Conservation (phyloP, 2,329 filamentous ascomycete genomes). For the Aspergillus sp. region DNA sequence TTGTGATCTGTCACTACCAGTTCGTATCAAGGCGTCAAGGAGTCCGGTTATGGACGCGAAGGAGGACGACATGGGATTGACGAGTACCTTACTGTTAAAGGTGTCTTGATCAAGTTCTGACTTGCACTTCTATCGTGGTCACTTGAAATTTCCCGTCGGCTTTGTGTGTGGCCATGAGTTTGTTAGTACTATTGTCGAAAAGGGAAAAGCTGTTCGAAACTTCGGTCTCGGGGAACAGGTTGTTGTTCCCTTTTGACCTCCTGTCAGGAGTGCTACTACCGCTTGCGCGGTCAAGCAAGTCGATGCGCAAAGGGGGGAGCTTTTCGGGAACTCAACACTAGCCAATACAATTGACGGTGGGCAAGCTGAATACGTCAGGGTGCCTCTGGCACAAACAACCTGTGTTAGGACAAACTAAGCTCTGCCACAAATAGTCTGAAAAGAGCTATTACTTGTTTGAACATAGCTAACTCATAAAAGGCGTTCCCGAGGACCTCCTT, state of each 20-base stretch:
- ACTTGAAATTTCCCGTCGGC: slow-evolving; percentile 37
- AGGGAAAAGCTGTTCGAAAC: slow-evolving; percentile 58
- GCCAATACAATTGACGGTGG: slow-evolving; percentile 56
- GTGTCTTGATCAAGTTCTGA: slow-evolving; percentile 38
- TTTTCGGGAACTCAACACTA: slow-evolving; percentile 59
- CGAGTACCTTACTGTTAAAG: slow-evolving; percentile 14
- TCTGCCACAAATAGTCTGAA: not conserved
- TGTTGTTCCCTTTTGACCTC: slow-evolving; percentile 64
- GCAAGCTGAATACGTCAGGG: slow-evolving; percentile 71
- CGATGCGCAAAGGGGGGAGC: slow-evolving; percentile 59
- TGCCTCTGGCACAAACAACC: slow-evolving; percentile 70
- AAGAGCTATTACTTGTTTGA: not conserved
- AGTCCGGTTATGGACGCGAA: slow-evolving; percentile 45
- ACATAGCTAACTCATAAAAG: not conserved
- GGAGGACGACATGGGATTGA: slow-evolving; percentile 44
- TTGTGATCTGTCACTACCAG: not conserved
- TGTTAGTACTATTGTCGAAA: slow-evolving; percentile 62
- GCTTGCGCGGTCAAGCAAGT: slow-evolving; percentile 76
- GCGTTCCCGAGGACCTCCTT: slow-evolving; percentile 60
- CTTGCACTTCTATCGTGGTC: slow-evolving; percentile 73
- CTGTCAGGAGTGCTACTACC: slow-evolving; percentile 57
- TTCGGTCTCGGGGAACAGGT: slow-evolving; percentile 66
- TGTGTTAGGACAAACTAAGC: slow-evolving; percentile 60
- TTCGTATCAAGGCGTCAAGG: slow-evolving; percentile 3
- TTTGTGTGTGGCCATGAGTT: slow-evolving; percentile 70